Conservation (phyloP, 148 eudicot genomes). For the Pouteria glomerata region DNA sequence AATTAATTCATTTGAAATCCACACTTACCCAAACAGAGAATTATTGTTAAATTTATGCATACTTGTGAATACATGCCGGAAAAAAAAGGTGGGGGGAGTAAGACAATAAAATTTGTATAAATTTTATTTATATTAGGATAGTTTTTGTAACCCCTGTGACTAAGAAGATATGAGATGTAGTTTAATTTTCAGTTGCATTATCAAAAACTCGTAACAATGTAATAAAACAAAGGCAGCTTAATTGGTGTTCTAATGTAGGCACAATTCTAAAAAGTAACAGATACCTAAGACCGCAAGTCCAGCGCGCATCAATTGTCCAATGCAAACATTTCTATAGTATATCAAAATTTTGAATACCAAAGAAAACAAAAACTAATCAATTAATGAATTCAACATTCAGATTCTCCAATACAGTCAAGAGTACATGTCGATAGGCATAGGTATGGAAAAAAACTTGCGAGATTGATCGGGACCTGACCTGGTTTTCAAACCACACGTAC, state of each 20-base stretch:
- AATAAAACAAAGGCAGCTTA: neutral
- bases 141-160: too few species aligned
- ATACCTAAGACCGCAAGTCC: neutral
- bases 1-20: too few species aligned
- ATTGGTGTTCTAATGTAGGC: neutral
- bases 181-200: too few species aligned
- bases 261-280: neutral
- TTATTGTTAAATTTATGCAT: too few species aligned
- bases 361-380: neutral
- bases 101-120: too few species aligned
- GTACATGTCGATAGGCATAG: neutral
- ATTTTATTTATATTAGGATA: too few species aligned
- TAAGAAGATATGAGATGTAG: too few species aligned
- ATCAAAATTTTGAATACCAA: neutral
- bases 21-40: too few species aligned
- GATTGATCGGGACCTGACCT: neutral
- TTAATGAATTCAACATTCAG: neutral
- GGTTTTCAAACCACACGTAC: neutral
- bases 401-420: conserved; percentile 4
- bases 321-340: neutral
- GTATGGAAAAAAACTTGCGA: neutral
- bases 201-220: neutral
- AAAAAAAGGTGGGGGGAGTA: too few species aligned
- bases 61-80: too few species aligned
- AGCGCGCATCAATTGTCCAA: too few species aligned